Base-by-base conservation (phyloP, 2,329 filamentous ascomycete species). In the Xylariales sp. region DNA sequence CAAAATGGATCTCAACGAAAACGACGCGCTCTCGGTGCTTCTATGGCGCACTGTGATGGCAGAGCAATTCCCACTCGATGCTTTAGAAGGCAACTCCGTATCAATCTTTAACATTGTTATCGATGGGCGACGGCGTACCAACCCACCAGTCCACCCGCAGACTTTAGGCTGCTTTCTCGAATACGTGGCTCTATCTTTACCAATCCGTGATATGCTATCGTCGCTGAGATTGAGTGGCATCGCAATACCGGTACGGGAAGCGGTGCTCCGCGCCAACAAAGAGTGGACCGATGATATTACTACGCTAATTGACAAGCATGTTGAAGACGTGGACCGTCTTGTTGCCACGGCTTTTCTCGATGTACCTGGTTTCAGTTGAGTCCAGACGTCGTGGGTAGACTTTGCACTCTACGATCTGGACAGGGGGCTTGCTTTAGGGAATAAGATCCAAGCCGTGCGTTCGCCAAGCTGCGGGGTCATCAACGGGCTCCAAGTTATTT, bases 1-100 rank as follows among this genome's bases (percentile, higher is more conserved):
- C 19, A 20, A 33, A 20, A 7, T 35, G 23, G n/a, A 35, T 28
- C 10, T 35, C 21, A 4, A 35, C 33, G n/a, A n/a, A n/a, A 35
- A 35, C 20, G 33, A 35, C 33, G 33, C 33, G 8, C 23, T 35
- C 4, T 35, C 33, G 20, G 33, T 20, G n/a, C 23, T 35, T 4
- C 20, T 27, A 7, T 35, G 33, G 33, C n/a, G 33, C 2, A 25
- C 33, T 4, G 33, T 35, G 14, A 35, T 35, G 21, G 20, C 20
- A 11, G 33, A 17, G 14, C 33, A 35, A 12, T 24, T 20, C n/a
- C 33, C 33, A 12, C 11, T 35, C 23, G 20, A 35, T 5, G 15
- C 19, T n/a, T 15, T 35, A 10, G 23, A 24, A 5, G 33, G n/a
- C 11, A 12, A 35, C n/a, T 23, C 33, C 10, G 14, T 16, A 14